These are phyloP conservation scores for Tolypocladium tundrense DNA, from an alignment of 2,329 filamentous ascomycete species.

Conservation along the genomic window DNA sequence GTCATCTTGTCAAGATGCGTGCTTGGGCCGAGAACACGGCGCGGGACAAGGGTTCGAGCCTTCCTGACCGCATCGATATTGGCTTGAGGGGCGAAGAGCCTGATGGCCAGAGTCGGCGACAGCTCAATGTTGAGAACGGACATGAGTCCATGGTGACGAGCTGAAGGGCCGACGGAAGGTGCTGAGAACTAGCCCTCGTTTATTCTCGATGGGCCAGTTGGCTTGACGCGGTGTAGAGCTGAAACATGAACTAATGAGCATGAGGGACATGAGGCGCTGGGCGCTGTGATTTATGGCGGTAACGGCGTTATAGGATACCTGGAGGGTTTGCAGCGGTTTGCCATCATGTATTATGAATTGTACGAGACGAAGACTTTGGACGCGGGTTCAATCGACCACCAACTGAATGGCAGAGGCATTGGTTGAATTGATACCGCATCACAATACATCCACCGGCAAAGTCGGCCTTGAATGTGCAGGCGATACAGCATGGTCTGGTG, in stretches of 20 bases:
- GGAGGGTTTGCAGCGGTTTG: background rate
- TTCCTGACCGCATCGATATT: constrained; percentile 25
- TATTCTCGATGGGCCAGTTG: background rate
- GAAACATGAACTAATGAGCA: background rate
- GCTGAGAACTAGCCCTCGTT: background rate
- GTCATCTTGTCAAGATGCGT: constrained; percentile 69
- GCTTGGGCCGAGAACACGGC: constrained; percentile 72
- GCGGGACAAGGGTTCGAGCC: constrained; percentile 17
- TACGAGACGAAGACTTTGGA: background rate
- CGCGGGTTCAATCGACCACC: background rate
- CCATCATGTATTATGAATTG: constrained; percentile 8
- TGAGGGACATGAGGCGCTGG: background rate
- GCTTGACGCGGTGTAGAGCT: background rate
- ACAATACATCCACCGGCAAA: background rate
- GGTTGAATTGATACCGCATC: background rate
- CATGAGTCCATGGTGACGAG: constrained; percentile 44
- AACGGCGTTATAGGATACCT: background rate
- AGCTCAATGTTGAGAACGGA: constrained; percentile 23
- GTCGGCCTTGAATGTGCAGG: background rate
- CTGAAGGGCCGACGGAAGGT: constrained; percentile 14
- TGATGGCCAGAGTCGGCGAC: constrained; percentile 13
- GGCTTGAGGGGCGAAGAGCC: constrained; percentile 27
- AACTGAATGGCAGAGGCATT: background rate
- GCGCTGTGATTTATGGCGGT: background rate
- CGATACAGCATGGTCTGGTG: background rate